Percentiles rank a stretch among this genome's conserved stretches.
Conservation (phyloP, 331 rosid species). For the Rosa hybrid region DNA sequence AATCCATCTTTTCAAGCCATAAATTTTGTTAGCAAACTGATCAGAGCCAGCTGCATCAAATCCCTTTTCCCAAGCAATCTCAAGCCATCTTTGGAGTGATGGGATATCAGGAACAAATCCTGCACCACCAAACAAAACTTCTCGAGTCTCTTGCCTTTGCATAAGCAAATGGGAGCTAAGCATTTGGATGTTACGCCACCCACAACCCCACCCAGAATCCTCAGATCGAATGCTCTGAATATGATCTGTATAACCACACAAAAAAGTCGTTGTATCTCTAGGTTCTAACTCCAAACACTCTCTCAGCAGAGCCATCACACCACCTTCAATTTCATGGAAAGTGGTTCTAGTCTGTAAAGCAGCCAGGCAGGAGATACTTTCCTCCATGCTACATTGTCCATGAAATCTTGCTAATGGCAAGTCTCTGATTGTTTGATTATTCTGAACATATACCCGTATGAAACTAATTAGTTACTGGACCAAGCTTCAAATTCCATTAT, state of each 20-base stretch:
- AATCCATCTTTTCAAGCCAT: conserved; percentile 67
- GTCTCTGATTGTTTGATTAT: conserved; percentile 25
- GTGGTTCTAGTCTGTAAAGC: conserved; percentile 48
- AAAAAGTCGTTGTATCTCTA: conserved; percentile 43
- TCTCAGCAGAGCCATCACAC: conserved; percentile 63
- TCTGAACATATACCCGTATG: conserved; percentile 36
- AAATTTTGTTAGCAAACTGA: conserved; percentile 55
- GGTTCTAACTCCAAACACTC: conserved; percentile 71
- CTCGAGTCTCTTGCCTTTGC: conserved; percentile 54
- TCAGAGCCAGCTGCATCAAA: conserved; percentile 67
- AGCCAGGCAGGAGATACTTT: conserved; percentile 53
- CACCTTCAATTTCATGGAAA: conserved; percentile 56
- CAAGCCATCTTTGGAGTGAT: conserved; percentile 87
- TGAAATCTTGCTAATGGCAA: conserved; percentile 32
- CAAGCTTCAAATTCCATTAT: not conserved
- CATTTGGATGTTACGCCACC: conserved; percentile 90
- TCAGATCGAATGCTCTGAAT: conserved; percentile 60
- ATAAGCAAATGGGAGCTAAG: conserved; percentile 68
- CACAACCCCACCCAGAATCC: conserved; percentile 91
- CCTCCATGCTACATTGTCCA: conserved; percentile 34
- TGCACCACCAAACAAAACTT: conserved; percentile 70
- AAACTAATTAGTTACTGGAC: conserved; percentile 6
- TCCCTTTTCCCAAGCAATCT: conserved; percentile 90
- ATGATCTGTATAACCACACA: conserved; percentile 72
- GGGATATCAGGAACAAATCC: conserved; percentile 80